A percentile compares a stretch with the other conserved stretches of the same genome.
These are phyloP conservation scores for Amauroascus niger DNA, from an alignment of 2,329 filamentous ascomycete genomes.

Conservation along the genomic window DNA sequence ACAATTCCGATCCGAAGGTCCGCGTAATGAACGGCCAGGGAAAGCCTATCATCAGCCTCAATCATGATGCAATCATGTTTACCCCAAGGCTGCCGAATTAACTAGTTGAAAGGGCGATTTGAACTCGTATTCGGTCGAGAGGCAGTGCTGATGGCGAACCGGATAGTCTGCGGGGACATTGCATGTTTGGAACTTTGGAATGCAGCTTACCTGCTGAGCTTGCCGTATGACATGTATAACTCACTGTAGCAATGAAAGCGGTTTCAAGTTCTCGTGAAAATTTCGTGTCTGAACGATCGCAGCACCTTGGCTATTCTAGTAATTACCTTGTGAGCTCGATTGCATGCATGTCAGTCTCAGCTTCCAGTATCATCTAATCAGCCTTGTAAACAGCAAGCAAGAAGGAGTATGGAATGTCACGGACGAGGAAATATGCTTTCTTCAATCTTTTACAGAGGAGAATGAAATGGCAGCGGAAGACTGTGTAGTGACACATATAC, in stretches of 20 bases:
- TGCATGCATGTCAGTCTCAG: background rate
- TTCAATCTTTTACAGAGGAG: constrained; percentile 10
- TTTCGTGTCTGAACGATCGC: too few species aligned
- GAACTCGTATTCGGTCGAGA: background rate
- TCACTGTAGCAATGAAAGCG: too few species aligned
- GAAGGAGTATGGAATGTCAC: background rate
- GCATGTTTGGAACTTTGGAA: too few species aligned
- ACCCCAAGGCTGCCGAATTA: background rate
- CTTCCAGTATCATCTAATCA: background rate
- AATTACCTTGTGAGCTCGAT: background rate
- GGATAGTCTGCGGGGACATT: too few species aligned
- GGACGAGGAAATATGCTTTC: constrained; percentile 9
- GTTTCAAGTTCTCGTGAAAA: too few species aligned
- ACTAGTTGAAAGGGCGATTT: background rate
- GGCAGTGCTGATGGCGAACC: background rate
- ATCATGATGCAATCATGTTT: background rate
- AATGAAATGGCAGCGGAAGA: background rate
- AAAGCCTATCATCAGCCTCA: background rate
- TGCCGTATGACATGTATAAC: too few species aligned
- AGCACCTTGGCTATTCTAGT: background rate
- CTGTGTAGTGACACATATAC: constrained; percentile 11
- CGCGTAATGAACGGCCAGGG: too few species aligned
- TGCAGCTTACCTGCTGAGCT: too few species aligned
- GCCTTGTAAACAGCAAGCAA: background rate
- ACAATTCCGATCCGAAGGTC: too few species aligned